Base-by-base conservation (phyloP, 2,329 filamentous ascomycete genomes). In the Exophiala dermatitidis region DNA sequence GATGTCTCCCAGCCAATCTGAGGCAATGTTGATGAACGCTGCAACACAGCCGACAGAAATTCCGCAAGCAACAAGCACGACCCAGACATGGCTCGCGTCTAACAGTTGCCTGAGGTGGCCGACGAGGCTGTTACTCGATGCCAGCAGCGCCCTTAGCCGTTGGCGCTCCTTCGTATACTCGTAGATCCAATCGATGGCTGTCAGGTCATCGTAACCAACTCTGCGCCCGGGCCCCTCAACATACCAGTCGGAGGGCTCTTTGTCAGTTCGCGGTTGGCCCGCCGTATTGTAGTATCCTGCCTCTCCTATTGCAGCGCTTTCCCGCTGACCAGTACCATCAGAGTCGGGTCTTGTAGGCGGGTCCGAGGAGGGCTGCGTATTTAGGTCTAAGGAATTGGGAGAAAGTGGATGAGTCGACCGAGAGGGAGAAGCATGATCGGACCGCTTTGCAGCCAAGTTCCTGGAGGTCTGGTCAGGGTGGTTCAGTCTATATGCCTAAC, bases 121-220 rank as follows among this genome's bases (percentile, higher is more conserved):
- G 19, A 90, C 56, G 3, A 95, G 62, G 0, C 90, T 88, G 19
- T 80, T 77, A 28, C 53, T 50, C 5, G 83, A 79, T 0, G 85
- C 81, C 51, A 83, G 80, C 19, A 98, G 75, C 31, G 86, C 80
- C n/a, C 89, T 82, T 64, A 94, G 74, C 28, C 93, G 82, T 69
- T 95, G 89, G 19, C 93, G 82, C 72, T 98, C 93, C 69, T 96
- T 96, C 48, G 88, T 93, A 67, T 97, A 95, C 70, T 98, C 93
- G 64, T 95, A 97, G 67, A 97, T 97, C 93, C 93, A 98, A 74
- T 98, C 93, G 68, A 98, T 98, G 54, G 93, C 91, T 10, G 91
- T 96, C 68, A 96, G 77, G 71, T 98, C 87, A 66, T 96, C 91
- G 72, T 98, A 98, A 50, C 88, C 91, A 36, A 96, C 90, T 65